Percentiles rank a stretch among this genome's conserved stretches.
Evolutionary conservation across 1,284 basidiomycete genomes (phyloP).

Genomic region (Coniferiporia sulphurascens): DNA sequence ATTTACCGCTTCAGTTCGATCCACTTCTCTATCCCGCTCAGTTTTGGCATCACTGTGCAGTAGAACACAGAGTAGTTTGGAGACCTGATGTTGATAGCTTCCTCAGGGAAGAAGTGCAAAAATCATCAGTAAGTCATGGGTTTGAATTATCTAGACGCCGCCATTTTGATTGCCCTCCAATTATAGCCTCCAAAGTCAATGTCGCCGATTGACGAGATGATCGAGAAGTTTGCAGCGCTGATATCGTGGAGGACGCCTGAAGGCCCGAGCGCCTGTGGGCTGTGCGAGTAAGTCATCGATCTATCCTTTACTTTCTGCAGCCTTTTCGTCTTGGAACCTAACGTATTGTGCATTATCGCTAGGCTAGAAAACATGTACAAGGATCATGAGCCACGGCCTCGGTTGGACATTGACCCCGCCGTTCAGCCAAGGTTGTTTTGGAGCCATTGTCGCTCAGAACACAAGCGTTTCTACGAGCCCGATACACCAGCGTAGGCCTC

Average conservation of each 20-base stretch:
- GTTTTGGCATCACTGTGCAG: constrained; percentile 12
- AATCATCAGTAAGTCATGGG: background rate
- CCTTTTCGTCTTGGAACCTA: background rate
- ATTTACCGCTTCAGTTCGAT: constrained; percentile 3
- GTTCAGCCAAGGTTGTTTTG: background rate
- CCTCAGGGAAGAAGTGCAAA: background rate
- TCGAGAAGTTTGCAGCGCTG: background rate
- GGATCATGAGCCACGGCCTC: background rate
- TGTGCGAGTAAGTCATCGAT: constrained; percentile 7
- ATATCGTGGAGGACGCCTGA: constrained; percentile 7
- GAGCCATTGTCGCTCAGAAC: constrained; percentile 8
- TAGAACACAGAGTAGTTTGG: constrained; percentile 2
- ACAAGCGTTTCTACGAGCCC: constrained; percentile 4
- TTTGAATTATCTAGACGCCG: background rate
- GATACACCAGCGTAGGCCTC: background rate
- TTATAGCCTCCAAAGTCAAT: background rate
- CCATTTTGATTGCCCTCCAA: background rate
- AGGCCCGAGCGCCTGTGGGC: background rate
- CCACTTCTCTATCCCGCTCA: background rate
- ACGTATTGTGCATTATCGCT: background rate
- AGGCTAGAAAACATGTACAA: constrained; percentile 6
- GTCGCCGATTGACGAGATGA: background rate
- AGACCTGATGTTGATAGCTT: constrained; percentile 6
- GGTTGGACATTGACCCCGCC: constrained; percentile 1
- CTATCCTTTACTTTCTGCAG: background rate